Base-by-base conservation (phyloP, 164 flowering plant genomes). In the Liquidambar formosana region DNA sequence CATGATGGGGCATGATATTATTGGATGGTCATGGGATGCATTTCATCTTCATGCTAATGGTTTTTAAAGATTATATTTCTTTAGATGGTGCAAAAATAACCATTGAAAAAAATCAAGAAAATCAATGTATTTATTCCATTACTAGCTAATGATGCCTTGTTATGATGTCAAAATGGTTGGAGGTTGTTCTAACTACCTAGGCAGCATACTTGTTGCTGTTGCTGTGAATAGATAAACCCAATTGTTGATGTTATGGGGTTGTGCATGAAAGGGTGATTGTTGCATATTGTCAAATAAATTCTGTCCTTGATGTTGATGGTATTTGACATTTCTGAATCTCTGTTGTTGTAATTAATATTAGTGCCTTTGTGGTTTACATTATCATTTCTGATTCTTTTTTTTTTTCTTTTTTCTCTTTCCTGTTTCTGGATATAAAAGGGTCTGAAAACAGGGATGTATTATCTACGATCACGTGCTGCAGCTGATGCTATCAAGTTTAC, bases 401-500 rank as follows among this genome's bases (percentile, higher is more conserved):
- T 67, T n/a, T n/a, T 10, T 48, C 12, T 45, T 38, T 8, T 63
- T 2, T 45, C n/a, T n/a, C n/a, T 67, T 21, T 56, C 13, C 26
- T 51, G 10, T 57, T 72, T 38, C 2, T 27, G 25, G 11, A 12
- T 44, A 21, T 48, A 0, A 33, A 26, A 89, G 92, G 94, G 95
- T 60, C 61, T 89, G 72, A 89, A 88, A 79, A 93, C 99, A 10
- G 98, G 99, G 21, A 93, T 96, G 99, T 96, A 96, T 61, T 91
- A 93, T 81, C 79, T 96, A 9, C 76, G 99, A 63, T 80, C 99
- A 4, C 91, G 91, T 38, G 93, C 98, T 65, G 99, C 99, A 47
- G 98, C 98, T 41, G 96, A 93, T 87, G 98, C 99, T 25, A 96
- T 96, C 71, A 91, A 93, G 76, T 93, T 96, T 75, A 96, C 99